These are phyloP conservation scores for Solanum pennellii DNA, from an alignment of 257 asterid genomes.

Conservation along the genomic window DNA sequence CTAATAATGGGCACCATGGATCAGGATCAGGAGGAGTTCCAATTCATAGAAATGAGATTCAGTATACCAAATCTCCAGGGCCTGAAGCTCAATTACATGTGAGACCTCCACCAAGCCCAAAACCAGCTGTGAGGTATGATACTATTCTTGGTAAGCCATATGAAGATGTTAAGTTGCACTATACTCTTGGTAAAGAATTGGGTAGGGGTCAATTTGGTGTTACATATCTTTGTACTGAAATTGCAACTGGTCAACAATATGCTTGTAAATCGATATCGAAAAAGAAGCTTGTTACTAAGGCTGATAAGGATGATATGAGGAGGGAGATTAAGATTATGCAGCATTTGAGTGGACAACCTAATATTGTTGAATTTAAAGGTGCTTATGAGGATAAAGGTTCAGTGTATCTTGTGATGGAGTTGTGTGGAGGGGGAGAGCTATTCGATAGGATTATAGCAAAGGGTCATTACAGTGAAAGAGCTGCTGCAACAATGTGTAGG, in stretches of 20 bases:
- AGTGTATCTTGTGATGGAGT: constrained; percentile 73
- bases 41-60: constrained; percentile 22
- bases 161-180: constrained; percentile 41
- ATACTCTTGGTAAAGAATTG: constrained; percentile 51
- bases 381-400: constrained; percentile 66
- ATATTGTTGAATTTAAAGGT: constrained; percentile 66
- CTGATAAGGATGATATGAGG: constrained; percentile 69
- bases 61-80: constrained; percentile 47
- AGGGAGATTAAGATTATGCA: constrained; percentile 81
- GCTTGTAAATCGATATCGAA: constrained; percentile 83
- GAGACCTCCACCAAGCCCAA: constrained; percentile 23
- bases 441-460: constrained; percentile 63
- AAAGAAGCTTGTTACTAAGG: constrained; percentile 46
- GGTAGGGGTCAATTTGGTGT: constrained; percentile 84
- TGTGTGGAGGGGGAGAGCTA: constrained; percentile 80
- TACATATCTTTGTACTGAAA: constrained; percentile 48
- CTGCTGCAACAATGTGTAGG: constrained; percentile 62
- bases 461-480: constrained; percentile 68
- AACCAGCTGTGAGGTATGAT: constrained; percentile 14
- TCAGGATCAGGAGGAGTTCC: constrained; percentile 13
- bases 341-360: constrained; percentile 76
- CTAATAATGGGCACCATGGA: constrained; percentile 5
- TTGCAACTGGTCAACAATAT: constrained; percentile 30
- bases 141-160: constrained; percentile 58
- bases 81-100: constrained; percentile 29